These are phyloP conservation scores for Nitzschia inconspicua DNA, from an alignment of 108 stramenopile species.

Conservation along the genomic window DNA sequence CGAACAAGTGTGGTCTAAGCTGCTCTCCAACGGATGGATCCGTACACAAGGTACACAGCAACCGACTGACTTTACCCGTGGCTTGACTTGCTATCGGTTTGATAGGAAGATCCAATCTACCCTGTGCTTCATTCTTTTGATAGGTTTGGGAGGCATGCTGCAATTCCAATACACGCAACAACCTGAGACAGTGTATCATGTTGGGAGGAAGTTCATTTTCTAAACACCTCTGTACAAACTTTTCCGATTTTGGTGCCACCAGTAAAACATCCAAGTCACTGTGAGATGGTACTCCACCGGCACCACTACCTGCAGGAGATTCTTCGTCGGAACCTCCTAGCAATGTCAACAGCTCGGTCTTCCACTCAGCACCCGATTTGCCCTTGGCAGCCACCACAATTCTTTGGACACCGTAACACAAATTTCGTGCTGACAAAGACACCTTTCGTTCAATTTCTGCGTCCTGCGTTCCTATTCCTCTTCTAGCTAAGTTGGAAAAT, in stretches of 20 bases:
- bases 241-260: conserved; percentile 61
- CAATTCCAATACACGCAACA: conserved; percentile 90
- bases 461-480: conserved; percentile 30
- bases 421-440: conserved; percentile 61
- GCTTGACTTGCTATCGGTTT: conserved; percentile 40
- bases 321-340: conserved; percentile 65
- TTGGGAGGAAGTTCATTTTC: conserved; percentile 94
- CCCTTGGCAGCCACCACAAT: conserved; percentile 78
- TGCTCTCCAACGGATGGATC: conserved; percentile 88
- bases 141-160: conserved; percentile 69
- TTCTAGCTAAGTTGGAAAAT: neutral
- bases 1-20: conserved; percentile 90
- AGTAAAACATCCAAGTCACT: conserved; percentile 72
- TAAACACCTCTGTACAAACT: conserved; percentile 85
- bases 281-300: conserved; percentile 6
- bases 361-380: conserved; percentile 62
- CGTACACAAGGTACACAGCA: conserved; percentile 79
- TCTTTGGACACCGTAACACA: conserved; percentile 75
- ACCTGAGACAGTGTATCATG: conserved; percentile 90
- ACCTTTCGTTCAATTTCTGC: conserved; percentile 80
- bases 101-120: conserved; percentile 10
- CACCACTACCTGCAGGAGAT: neutral
- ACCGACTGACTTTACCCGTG: conserved; percentile 69
- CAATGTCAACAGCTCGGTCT: conserved; percentile 52
- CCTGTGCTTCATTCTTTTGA: conserved; percentile 19